Evolutionary conservation across 2,329 filamentous ascomycete genomes (phyloP).

Genomic region (Chrysoporthe puriensis): DNA sequence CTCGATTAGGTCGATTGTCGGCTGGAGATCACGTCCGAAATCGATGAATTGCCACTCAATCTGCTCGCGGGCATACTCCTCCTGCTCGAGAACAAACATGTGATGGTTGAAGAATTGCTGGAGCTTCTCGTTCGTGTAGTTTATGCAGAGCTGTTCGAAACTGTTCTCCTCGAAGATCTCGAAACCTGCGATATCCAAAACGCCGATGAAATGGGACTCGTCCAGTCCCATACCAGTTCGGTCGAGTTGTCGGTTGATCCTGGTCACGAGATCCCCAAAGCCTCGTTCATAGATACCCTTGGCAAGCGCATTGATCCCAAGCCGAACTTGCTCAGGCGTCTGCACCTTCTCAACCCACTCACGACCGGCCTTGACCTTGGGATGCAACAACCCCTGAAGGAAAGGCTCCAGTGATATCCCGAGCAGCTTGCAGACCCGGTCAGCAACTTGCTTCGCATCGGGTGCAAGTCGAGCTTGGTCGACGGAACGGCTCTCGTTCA

Average conservation of each 20-base stretch:
- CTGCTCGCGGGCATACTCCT: conserved; percentile 95
- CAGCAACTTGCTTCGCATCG: conserved; percentile 74
- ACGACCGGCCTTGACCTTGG: conserved; percentile 89
- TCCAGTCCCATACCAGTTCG: conserved; percentile 81
- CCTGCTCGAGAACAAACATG: conserved; percentile 99
- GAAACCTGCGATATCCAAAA: conserved; percentile 98
- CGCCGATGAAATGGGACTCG: conserved; percentile 94
- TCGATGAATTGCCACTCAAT: conserved; percentile 99
- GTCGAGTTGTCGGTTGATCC: conserved; percentile 91
- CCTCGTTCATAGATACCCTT: conserved; percentile 98
- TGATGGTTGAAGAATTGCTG: conserved; percentile 99
- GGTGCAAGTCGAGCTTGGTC: conserved; percentile 85
- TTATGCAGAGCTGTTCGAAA: conserved; percentile 99
- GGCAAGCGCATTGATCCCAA: conserved; percentile 85
- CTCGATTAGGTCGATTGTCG: conserved; percentile 97
- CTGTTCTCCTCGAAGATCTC: conserved; percentile 99
- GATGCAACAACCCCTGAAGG: conserved; percentile 85
- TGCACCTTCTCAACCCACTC: conserved; percentile 99
- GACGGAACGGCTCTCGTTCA: conserved; percentile 86
- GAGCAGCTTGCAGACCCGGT: conserved; percentile 80
- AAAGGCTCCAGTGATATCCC: conserved; percentile 86
- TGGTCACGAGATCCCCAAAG: conserved; percentile 88
- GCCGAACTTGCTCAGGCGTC: conserved; percentile 91
- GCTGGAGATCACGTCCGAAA: conserved; percentile 94
- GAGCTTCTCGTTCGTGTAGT: conserved; percentile 98